phyloP scores from a whole-genome alignment of 768 basidiomycete species.

The Serpula lacrymans region DNA sequence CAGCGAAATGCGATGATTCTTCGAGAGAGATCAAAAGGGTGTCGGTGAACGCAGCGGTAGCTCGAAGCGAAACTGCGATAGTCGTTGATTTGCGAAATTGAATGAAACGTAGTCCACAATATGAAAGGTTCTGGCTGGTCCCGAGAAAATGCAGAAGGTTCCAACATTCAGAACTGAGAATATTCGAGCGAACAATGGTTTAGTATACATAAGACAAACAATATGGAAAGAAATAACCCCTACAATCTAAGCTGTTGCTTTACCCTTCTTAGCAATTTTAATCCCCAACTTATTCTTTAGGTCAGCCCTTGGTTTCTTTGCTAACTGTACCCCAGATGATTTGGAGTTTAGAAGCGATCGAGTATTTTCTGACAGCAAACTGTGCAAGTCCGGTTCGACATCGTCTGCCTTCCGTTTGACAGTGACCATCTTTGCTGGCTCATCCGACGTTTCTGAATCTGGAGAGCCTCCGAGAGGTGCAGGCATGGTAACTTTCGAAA shows the following conservation, averaged over 20 bases:
- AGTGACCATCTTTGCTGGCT: conserved; percentile 44
- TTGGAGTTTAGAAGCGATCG: conserved; percentile 56
- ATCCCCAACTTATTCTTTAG: conserved; percentile 69
- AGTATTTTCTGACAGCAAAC: conserved; percentile 63
- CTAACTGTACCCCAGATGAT: conserved; percentile 33
- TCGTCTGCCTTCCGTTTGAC: conserved; percentile 85
- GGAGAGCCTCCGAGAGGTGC: conserved; percentile 17
- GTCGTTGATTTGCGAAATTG: conserved; percentile 45
- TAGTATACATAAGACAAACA: conserved; percentile 8
- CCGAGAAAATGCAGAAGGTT: too few species aligned
- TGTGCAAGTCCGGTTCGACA: conserved; percentile 68
- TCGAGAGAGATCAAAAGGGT: conserved; percentile 23
- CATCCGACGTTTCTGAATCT: conserved; percentile 17
- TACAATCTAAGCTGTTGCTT: conserved; percentile 22
- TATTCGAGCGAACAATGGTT: too few species aligned
- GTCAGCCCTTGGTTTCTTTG: conserved; percentile 63
- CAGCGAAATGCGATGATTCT: conserved; percentile 11
- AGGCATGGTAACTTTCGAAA: conserved; percentile 64
- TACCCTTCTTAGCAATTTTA: conserved; percentile 59
- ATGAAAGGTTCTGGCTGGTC: too few species aligned
- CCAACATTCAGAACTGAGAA: too few species aligned
- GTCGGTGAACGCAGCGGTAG: conserved; percentile 47
- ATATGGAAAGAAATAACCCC: conserved; percentile 7
- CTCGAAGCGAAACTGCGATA: conserved; percentile 26
- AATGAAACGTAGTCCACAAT: too few species aligned